A percentile compares a stretch with the other conserved stretches of the same genome.
These are phyloP conservation scores for Trametes versicolor DNA, from an alignment of 1,284 basidiomycete genomes.

Conservation along the genomic window DNA sequence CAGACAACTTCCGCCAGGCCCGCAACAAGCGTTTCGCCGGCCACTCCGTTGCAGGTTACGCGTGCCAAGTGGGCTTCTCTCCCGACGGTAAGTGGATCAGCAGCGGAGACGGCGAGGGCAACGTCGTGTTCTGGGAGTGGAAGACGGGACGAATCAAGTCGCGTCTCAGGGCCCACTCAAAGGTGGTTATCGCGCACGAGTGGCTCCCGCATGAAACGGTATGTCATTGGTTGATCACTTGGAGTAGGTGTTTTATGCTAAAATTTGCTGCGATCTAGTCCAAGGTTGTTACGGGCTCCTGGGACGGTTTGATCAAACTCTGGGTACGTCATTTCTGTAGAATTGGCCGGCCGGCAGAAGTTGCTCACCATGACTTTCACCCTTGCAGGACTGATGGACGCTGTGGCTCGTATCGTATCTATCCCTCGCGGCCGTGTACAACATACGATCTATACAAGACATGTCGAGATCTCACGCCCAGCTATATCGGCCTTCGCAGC, in stretches of 20 bases:
- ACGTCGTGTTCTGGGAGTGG: slow-evolving; percentile 99
- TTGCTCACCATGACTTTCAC: slow-evolving; percentile 15
- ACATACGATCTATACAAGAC: slow-evolving; percentile 17
- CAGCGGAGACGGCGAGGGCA: slow-evolving; percentile 94
- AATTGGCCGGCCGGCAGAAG: background rate
- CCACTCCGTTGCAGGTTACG: slow-evolving; percentile 96
- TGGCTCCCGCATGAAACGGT: slow-evolving; percentile 99
- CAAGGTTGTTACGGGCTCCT: slow-evolving; percentile 95
- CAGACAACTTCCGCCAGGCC: slow-evolving; percentile 97
- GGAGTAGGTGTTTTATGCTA: slow-evolving; percentile 19
- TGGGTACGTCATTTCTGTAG: slow-evolving; percentile 65
- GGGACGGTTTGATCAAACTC: slow-evolving; percentile 97
- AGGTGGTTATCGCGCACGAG: slow-evolving; percentile 96
- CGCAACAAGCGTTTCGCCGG: slow-evolving; percentile 98
- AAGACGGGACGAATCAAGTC: slow-evolving; percentile 97
- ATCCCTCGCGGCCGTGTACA: slow-evolving; percentile 22
- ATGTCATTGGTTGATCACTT: slow-evolving; percentile 48
- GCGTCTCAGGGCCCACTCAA: slow-evolving; percentile 87
- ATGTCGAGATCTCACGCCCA: slow-evolving; percentile 1
- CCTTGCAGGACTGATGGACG: slow-evolving; percentile 32
- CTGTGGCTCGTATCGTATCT: slow-evolving; percentile 17
- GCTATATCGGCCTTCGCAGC: slow-evolving; percentile 8
- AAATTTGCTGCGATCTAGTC: slow-evolving; percentile 61
- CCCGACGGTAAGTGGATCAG: slow-evolving; percentile 98
- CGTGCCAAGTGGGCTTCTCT: slow-evolving; percentile 96